Evolutionary conservation across 495 filamentous ascomycete genomes (phyloP), one percentile per base, ranked within the genome.

Genomic region (Arthonia radiata): DNA sequence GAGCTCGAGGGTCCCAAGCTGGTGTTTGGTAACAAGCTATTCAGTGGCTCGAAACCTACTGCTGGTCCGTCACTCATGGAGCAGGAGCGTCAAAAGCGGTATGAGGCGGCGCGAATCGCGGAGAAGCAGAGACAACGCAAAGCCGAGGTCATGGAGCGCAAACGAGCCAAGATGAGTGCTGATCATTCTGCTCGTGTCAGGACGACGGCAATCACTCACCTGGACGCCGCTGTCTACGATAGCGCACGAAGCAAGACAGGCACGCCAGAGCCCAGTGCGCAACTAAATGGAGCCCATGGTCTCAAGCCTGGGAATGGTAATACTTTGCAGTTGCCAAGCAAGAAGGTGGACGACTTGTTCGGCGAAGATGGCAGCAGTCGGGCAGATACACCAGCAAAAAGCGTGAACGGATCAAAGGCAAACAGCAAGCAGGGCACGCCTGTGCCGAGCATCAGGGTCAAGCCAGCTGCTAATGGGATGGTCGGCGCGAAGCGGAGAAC

Each of bases 51-150:
- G 23, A 49, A 29, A 13, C 14, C 28, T 7, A 25, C 14, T 7
- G 17, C 26, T 1, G 11, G 33, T 9, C 26, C 33, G 15, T 16
- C 35, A 2, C 21, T 30, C 0, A 58, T 50, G 5, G 62, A 75
- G 41, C 71, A 78, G 45, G 74, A 89, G 32, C 69, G 70, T 18
- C 57, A 92, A 5, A 69, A 71, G n/a, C 9, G 54, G 64, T 22
- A 42, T 83, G 40, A 93, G 92, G 47, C 47, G 57, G 2, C 63
- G 67, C 36, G 86, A 86, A 50, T 72, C 80, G 25, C 65, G 65
- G 28, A 59, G 64, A 34, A 90, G 90, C 39, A 57, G 63, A 10
- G 74, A 89, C 36, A 65, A 71, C 77, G 82, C 27, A 71, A 73
- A 45, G 81, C 82, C 4, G 75, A 90, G 45, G 49, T 86, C 13